These are phyloP conservation scores for Cryphonectria carpinicola DNA, from an alignment of 2,329 filamentous ascomycete species.

Conservation along the genomic window DNA sequence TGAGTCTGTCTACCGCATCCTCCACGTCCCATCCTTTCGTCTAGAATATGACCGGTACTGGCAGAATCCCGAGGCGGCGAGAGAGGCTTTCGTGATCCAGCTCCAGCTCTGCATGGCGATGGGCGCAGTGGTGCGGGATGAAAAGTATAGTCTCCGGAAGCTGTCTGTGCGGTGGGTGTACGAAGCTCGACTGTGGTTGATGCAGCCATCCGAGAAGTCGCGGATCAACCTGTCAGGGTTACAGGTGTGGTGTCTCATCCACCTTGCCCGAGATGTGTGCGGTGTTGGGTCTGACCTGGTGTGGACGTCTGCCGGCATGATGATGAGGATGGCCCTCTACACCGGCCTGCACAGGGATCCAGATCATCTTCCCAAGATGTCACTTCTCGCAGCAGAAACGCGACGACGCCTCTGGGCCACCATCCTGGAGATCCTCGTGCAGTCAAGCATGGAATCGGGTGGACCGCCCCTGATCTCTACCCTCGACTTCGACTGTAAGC, in stretches of 20 bases:
- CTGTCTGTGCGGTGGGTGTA: conserved; percentile 60
- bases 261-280: conserved; percentile 46
- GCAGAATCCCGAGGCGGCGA: conserved; percentile 46
- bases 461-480: conserved; percentile 49
- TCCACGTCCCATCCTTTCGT: conserved; percentile 56
- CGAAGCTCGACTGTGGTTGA: conserved; percentile 59
- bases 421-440: conserved; percentile 51
- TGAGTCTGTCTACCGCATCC: conserved; percentile 52
- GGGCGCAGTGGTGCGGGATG: conserved; percentile 55
- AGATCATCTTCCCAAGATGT: conserved; percentile 39
- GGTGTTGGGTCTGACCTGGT: conserved; percentile 49
- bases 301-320: conserved; percentile 50
- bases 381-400: conserved; percentile 48
- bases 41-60: conserved; percentile 53
- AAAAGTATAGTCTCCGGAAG: conserved; percentile 51
- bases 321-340: conserved; percentile 51
- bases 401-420: conserved; percentile 57
- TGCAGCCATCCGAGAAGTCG: conserved; percentile 57
- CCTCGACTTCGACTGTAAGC: conserved; percentile 52
- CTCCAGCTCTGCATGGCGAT: conserved; percentile 63
- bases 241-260: conserved; percentile 50
- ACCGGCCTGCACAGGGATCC: conserved; percentile 59
- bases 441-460: conserved; percentile 50
- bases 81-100: conserved; percentile 58
- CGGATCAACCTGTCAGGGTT: conserved; percentile 54